Conservation (phyloP, 768 basidiomycete genomes). For the Leccinum rimulosum region DNA sequence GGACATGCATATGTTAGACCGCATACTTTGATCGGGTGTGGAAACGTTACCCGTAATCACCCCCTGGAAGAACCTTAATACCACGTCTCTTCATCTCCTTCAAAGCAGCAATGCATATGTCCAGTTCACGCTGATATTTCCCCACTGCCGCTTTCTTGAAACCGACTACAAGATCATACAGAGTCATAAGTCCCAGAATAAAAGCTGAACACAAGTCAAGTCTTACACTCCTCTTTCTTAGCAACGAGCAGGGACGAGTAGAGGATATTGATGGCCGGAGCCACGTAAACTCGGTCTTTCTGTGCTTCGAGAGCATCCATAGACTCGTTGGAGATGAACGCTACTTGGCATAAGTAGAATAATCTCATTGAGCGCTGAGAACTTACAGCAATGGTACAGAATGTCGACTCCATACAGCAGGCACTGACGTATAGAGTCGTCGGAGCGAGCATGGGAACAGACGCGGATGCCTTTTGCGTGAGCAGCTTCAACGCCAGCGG, state of each 20-base stretch:
- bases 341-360: constrained; percentile 16
- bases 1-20: background rate
- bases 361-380: background rate
- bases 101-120: constrained; percentile 31
- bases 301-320: constrained; percentile 37
- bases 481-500: constrained; percentile 35
- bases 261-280: constrained; percentile 32
- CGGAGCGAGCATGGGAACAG: constrained; percentile 38
- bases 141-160: constrained; percentile 15
- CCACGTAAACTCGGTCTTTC: constrained; percentile 34
- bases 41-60: constrained; percentile 34
- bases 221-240: constrained; percentile 24
- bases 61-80: constrained; percentile 37
- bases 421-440: constrained; percentile 32
- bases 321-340: constrained; percentile 36
- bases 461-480: constrained; percentile 36
- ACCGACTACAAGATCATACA: constrained; percentile 10
- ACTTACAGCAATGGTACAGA: constrained; percentile 28
- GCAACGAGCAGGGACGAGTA: constrained; percentile 28
- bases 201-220: background rate
- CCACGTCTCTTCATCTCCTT: constrained; percentile 38
- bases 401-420: constrained; percentile 37
- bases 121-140: constrained; percentile 33
- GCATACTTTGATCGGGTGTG: background rate
- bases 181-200: background rate